A percentile compares a stretch with the other conserved stretches of the same genome.
phyloP scores from a whole-genome alignment of 257 asterid genomes.

The Jacaranda mimosifolia region DNA sequence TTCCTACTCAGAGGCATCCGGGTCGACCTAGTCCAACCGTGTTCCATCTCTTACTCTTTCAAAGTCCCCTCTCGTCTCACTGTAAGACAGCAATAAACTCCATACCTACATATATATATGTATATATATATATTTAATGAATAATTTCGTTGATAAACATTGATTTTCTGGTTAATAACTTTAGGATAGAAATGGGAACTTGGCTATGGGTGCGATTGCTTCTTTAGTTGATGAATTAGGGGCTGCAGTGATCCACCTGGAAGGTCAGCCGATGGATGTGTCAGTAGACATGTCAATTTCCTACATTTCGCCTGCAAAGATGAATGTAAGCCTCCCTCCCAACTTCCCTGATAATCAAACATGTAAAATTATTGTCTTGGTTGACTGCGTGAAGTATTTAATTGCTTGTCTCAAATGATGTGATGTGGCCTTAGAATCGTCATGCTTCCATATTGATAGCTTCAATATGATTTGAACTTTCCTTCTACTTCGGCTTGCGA shows the following conservation, averaged over 20 bases:
- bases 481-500: too few relatives aligned
- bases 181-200: slow-evolving; percentile 67
- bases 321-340: slow-evolving; percentile 52
- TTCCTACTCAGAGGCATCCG: slow-evolving; percentile 65
- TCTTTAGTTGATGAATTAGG: slow-evolving; percentile 73
- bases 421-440: background rate
- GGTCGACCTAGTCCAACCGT: slow-evolving; percentile 62
- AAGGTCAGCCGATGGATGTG: slow-evolving; percentile 62
- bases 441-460: background rate
- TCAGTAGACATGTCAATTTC: slow-evolving; percentile 85
- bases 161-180: background rate
- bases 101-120: background rate
- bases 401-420: background rate
- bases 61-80: slow-evolving; percentile 82
- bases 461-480: background rate
- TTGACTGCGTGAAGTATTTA: background rate
- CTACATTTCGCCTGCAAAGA: slow-evolving; percentile 66
- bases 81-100: slow-evolving; percentile 43
- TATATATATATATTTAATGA: background rate
- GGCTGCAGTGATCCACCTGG: slow-evolving; percentile 63
- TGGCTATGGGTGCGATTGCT: slow-evolving; percentile 72
- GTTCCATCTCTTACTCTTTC: slow-evolving; percentile 63
- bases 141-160: background rate
- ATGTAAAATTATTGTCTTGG: background rate
- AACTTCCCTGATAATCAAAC: too few relatives aligned